Evolutionary conservation across 306 rosid genomes (phyloP).

Genomic region (Carpinus fangiana): DNA sequence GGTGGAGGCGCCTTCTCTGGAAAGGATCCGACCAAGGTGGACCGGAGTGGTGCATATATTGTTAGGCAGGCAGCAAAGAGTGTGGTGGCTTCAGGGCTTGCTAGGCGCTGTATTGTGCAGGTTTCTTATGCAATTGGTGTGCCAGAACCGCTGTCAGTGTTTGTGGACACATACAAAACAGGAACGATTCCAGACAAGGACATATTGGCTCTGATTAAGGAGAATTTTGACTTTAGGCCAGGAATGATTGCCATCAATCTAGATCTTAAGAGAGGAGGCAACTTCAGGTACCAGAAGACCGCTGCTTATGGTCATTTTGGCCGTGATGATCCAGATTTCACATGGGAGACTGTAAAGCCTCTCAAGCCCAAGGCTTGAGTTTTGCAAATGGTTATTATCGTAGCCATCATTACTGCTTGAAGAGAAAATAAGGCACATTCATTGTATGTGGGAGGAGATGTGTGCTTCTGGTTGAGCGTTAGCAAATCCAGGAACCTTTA

Average conservation of each 20-base stretch:
- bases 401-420: conserved; percentile 34
- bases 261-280: conserved; percentile 72
- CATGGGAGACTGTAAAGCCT: conserved; percentile 73
- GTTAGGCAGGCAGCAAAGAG: conserved; percentile 85
- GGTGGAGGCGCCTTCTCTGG: conserved; percentile 90
- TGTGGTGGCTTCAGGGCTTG: conserved; percentile 77
- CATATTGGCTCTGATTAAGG: conserved; percentile 60
- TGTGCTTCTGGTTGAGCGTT: conserved; percentile 33
- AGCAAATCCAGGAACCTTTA: conserved; percentile 32
- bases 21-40: conserved; percentile 84
- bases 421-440: conserved; percentile 46
- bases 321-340: conserved; percentile 73
- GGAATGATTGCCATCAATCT: conserved; percentile 77
- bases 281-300: conserved; percentile 73
- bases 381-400: conserved; percentile 33
- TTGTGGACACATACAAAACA: conserved; percentile 64
- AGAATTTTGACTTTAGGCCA: conserved; percentile 74
- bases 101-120: conserved; percentile 75
- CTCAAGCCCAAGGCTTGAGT: conserved; percentile 69
- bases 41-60: conserved; percentile 73
- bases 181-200: conserved; percentile 68
- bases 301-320: conserved; percentile 89
- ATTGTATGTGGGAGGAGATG: background rate
- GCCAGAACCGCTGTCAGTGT: conserved; percentile 72
- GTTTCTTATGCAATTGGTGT: conserved; percentile 87